Evolutionary conservation across 2,329 filamentous ascomycete genomes (phyloP), one percentile per base, ranked within the genome.

Genomic region (Pseudogymnoascus pannorum): DNA sequence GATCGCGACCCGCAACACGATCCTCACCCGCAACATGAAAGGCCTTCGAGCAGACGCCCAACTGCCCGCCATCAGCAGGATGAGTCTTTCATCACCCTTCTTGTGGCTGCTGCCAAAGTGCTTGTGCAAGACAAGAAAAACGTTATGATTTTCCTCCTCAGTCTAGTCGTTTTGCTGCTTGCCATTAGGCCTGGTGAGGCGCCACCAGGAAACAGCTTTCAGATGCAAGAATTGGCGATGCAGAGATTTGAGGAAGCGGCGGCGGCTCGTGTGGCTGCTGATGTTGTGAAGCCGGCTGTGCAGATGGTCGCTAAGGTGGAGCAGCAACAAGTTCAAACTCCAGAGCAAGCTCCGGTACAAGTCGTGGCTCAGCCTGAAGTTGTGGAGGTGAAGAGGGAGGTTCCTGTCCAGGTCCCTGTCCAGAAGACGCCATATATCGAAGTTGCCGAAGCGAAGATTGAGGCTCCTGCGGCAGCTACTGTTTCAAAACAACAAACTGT

Each of bases 61-160:
- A 31, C 48, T 31, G 9, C 48, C 8, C 48, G 26, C 9, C 35
- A 48, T 2, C 36, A 66, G 11, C 59, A 68, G 22, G 66, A 68
- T 20, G 80, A 81, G 0, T 81, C 80, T 1, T 75, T 87, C 9
- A 73, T 77, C 0, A 79, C 84, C 63, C 73, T 87, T 7, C 68
- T 87, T 0, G 66, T 82, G 7, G 80, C 83, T 64, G 81, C 83
- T 0, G 73, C 76, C 58, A 76, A 78, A 31, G 79, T 87, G 6
- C 70, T 82, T 16, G 68, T 87, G 66, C 77, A 79, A 54, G 84
- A 87, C 66, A 77, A 77, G 62, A 85, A 81, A 73, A 87, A 87
- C 61, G 69, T 86, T 8, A 73, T 78, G n/a, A 86, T 87, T 24
- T 74, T 76, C 4, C 67, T 82, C 0, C 73, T 87, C 58, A 78